These are phyloP conservation scores for Ophryocystis elektroscirrha DNA, from an alignment of 169 alveolate genomes.

Conservation along the genomic window DNA sequence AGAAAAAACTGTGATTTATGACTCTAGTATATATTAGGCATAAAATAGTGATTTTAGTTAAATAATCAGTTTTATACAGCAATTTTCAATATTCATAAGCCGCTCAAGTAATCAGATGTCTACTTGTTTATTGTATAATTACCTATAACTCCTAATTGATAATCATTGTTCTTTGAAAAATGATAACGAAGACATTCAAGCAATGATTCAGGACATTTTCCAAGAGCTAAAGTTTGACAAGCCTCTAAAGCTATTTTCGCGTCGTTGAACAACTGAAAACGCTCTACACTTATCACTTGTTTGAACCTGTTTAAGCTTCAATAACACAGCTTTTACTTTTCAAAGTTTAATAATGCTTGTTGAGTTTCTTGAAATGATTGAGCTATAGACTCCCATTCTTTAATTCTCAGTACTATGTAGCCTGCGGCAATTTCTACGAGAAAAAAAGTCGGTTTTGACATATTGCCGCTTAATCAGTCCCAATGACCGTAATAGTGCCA, in stretches of 20 bases:
- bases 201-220: slow-evolving; percentile 10
- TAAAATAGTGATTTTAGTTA: not conserved
- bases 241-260: slow-evolving; percentile 24
- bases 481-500: no score
- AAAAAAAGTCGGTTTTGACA: slow-evolving; percentile 6
- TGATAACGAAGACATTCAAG: slow-evolving; percentile 7
- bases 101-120: not conserved
- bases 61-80: not conserved
- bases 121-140: slow-evolving; percentile 6
- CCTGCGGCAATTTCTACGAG: slow-evolving; percentile 25
- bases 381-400: slow-evolving; percentile 25
- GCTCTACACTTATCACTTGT: slow-evolving; percentile 3
- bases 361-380: slow-evolving; percentile 15
- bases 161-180: no score
- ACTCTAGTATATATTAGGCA: not conserved
- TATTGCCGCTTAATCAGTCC: no score
- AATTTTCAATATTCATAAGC: not conserved
- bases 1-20: not conserved
- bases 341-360: slow-evolving; percentile 5
- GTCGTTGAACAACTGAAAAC: slow-evolving; percentile 16
- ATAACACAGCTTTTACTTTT: no score
- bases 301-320: no score
- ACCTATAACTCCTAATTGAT: no score
- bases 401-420: slow-evolving; percentile 29
- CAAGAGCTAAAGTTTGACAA: slow-evolving; percentile 7